Base-by-base conservation (phyloP, 148 eudicot species). In the Rhododendron griersonianum region DNA sequence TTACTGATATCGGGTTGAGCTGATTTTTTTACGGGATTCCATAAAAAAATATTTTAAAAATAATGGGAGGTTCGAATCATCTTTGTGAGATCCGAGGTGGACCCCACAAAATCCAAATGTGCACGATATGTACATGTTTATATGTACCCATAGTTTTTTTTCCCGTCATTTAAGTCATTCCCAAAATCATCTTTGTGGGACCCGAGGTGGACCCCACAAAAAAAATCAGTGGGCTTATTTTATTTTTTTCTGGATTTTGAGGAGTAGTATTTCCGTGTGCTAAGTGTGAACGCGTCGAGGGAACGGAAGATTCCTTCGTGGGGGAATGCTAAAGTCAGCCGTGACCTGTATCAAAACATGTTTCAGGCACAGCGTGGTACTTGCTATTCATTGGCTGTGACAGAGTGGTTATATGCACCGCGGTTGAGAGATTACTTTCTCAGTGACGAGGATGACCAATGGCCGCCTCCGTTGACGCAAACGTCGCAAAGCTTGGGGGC, bases 221-320 rank as follows among this genome's bases (percentile, higher is more conserved):
- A 1, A n/a, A 65, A 65, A 63, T 2, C 11, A 10, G n/a, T 65
- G 73, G 28, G 63, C 55, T 13, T 57, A 9, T 9, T 47, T 1
- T 33, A 33, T 44, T 23, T 47, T 47, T 8, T n/a, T 1, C 61
- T 23, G 76, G 63, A 30, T 15, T 25, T 65, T 0, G 35, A 1
- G 2, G 1, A 41, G 45, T 4, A 8, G 28, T 37, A 19, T 16
- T 5, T 5, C 30, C 16, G 57, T 33, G 59, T 23, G 44, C 25
- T 4, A 2, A 13, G 86, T 84, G 86, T 84, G 86, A 84, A 84
- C 86, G 81, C 86, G 10, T 53, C 23, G 39, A 69, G 57, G 25
- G 18, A 33, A 11, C 1, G 39, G 81, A 76, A 84, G 86, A 84
- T 84, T 79, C 86, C 85, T 50, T 75, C 11, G 18, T 7, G 47